phyloP scores from a whole-genome alignment of 306 rosid genomes.

The Cajanus cajan region DNA sequence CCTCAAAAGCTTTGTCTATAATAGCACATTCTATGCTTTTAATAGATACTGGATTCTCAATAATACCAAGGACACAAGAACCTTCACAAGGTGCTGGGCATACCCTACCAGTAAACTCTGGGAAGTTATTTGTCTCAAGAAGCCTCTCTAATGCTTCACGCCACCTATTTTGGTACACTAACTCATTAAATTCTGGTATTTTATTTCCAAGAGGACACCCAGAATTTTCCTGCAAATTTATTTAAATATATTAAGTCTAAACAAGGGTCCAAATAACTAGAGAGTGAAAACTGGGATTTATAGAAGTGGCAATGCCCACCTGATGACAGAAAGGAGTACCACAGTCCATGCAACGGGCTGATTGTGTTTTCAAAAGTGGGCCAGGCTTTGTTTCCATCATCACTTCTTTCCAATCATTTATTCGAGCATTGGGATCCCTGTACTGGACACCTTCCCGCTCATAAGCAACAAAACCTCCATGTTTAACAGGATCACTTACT shows the following conservation, averaged over 20 bases:
- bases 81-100: slow-evolving; percentile 17
- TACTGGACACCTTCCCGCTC: slow-evolving; percentile 1
- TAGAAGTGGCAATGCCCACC: not conserved
- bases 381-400: slow-evolving; percentile 7
- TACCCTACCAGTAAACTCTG: slow-evolving; percentile 8
- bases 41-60: slow-evolving; percentile 8
- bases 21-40: slow-evolving; percentile 5
- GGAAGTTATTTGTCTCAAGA: slow-evolving; percentile 11
- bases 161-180: slow-evolving; percentile 12
- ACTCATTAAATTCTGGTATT: slow-evolving; percentile 1
- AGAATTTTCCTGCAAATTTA: not conserved
- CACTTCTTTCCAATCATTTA: slow-evolving; percentile 1
- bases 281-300: not conserved
- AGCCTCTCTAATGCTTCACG: slow-evolving; percentile 1
- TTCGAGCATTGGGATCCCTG: slow-evolving; percentile 6
- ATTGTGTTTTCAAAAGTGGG: slow-evolving; percentile 8
- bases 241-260: not conserved
- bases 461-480: slow-evolving; percentile 3
- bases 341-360: slow-evolving; percentile 17
- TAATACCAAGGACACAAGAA: slow-evolving; percentile 15
- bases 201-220: slow-evolving; percentile 11
- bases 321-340: slow-evolving; percentile 15
- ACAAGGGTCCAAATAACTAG: not conserved
- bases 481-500: not conserved
- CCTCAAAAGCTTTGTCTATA: slow-evolving; percentile 14